Base-by-base conservation (phyloP, 2,329 filamentous ascomycete genomes). In the Fusarium staphyleae region DNA sequence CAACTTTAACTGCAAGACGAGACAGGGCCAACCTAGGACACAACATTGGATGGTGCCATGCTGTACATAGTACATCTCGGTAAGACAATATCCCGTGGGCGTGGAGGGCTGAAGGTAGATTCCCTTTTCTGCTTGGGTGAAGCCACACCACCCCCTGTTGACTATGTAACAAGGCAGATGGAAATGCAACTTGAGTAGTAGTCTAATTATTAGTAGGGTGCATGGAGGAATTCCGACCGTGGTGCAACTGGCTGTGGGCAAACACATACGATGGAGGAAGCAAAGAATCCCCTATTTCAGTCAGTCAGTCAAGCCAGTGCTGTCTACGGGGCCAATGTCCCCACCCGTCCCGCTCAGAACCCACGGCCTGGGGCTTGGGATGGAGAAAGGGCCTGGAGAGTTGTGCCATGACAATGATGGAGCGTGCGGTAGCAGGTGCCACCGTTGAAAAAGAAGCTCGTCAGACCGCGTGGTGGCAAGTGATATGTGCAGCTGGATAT, bases 351-450 rank as follows among this genome's bases (percentile, higher is more conserved):
- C 51, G 60, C 60, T 29, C 37, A 28, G 35, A 35, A 19, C 5
- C 40, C 35, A 57, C n/a, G 42, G 45, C 33, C 39, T 47, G 43
- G 26, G 37, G 45, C 32, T 44, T 50, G 39, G 33, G 47, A 62
- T 57, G 39, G 46, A 47, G 15, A 47, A 59, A 36, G 44, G 47
- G 36, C 32, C 28, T 32, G 35, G 13, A 41, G 5, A 26, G 43
- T 48, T 53, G 37, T 32, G 29, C 42, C 53, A 58, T 48, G 46
- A 19, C 47, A 24, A 55, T 61, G 52, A 51, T 46, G 39, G 40
- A 53, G 44, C 44, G 16, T 42, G 42, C 51, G 44, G 42, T 46
- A 29, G 52, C 57, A 62, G 57, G 60, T 64, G 57, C 57, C 60
- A 64, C 60, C 57, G 42, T 33, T 33, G 54, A 8, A 10, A 43